phyloP scores from a whole-genome alignment of 1,139 yeast genomes.

The Candida mesenterica region DNA sequence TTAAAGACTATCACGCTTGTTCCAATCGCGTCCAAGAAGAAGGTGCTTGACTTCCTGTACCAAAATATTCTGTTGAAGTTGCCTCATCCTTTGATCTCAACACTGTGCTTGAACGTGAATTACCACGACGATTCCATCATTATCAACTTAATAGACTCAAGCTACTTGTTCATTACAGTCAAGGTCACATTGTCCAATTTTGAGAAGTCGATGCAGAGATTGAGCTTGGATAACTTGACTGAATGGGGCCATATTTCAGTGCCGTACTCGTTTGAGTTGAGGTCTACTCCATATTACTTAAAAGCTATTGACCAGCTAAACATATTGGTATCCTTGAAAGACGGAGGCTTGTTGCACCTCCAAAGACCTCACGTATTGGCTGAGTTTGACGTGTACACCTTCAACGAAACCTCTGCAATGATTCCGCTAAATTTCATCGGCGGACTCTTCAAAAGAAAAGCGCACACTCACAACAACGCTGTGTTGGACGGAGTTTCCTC shows the following conservation, averaged over 20 bases:
- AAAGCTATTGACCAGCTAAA: constrained; percentile 43
- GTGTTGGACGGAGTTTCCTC: constrained; percentile 30
- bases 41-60: constrained; percentile 24
- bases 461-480: constrained; percentile 9
- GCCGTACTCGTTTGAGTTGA: constrained; percentile 73
- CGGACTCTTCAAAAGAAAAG: constrained; percentile 20
- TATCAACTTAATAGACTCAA: constrained; percentile 22
- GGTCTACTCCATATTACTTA: constrained; percentile 55
- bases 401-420: constrained; percentile 56
- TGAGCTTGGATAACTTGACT: constrained; percentile 29
- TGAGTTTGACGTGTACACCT: constrained; percentile 51
- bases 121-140: constrained; percentile 12
- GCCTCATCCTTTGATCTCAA: constrained; percentile 33
- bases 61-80: constrained; percentile 30
- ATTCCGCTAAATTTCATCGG: constrained; percentile 35
- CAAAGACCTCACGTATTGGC: constrained; percentile 33
- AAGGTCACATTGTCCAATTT: constrained; percentile 32
- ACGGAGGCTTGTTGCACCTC: constrained; percentile 68
- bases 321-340: constrained; percentile 58
- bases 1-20: constrained; percentile 28
- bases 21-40: constrained; percentile 26
- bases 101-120: constrained; percentile 22
- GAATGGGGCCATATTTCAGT: constrained; percentile 65
- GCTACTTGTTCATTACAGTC: constrained; percentile 33
- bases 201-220: constrained; percentile 18